Conservation (phyloP, 2,329 filamentous ascomycete genomes). For the Microcera coccophila region DNA sequence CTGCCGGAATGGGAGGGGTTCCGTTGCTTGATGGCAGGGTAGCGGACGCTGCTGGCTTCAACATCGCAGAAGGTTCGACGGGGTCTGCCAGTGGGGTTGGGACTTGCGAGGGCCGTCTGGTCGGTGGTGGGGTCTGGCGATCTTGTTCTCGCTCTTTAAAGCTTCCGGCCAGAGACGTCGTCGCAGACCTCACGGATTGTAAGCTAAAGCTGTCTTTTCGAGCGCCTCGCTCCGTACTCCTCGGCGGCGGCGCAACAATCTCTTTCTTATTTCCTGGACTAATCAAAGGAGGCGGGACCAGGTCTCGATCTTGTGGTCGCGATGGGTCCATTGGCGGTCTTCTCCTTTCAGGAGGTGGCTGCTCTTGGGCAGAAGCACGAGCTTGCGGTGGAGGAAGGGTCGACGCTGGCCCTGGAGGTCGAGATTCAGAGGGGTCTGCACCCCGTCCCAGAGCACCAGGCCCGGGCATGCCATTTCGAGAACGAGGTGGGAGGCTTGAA, state of each 20-base stretch:
- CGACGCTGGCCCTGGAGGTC: constrained; percentile 11
- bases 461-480: constrained; percentile 47
- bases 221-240: constrained; percentile 49
- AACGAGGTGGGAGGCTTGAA: constrained; percentile 48
- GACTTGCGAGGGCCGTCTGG: background rate
- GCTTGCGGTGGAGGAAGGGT: constrained; percentile 23
- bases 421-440: constrained; percentile 29
- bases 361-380: constrained; percentile 33
- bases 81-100: constrained; percentile 6
- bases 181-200: constrained; percentile 25
- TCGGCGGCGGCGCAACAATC: constrained; percentile 45
- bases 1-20: constrained; percentile 7
- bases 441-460: constrained; percentile 38
- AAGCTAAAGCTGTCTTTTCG: constrained; percentile 38
- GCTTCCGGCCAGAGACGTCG: constrained; percentile 29
- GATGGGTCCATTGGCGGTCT: constrained; percentile 63
- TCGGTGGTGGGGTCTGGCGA: constrained; percentile 6
- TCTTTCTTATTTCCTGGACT: constrained; percentile 47
- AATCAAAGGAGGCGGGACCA: constrained; percentile 57
- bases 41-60: constrained; percentile 20
- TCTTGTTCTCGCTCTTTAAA: constrained; percentile 35
- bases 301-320: constrained; percentile 50
- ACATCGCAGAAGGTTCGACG: constrained; percentile 14
- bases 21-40: constrained; percentile 27
- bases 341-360: constrained; percentile 58